Base-by-base conservation (phyloP, 2,329 filamentous ascomycete species). In the Fonsecaea pedrosoi region DNA sequence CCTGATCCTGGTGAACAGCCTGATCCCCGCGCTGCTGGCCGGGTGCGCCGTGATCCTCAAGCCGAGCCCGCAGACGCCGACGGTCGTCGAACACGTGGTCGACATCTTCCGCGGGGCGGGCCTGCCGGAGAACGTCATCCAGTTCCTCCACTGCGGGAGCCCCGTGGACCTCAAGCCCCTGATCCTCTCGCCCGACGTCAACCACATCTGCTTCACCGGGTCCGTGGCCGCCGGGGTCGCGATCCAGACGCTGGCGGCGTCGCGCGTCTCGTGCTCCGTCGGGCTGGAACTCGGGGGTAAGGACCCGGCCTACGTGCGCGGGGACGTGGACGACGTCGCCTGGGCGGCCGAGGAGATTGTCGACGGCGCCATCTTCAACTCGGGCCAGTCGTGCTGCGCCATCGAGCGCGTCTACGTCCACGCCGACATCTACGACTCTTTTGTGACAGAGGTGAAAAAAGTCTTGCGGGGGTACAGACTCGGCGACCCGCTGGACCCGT, bases 261-360 rank as follows among this genome's bases (percentile, higher is more conserved):
- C 94, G 74, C 89, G 94, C 42, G 69, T 72, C 9, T 65, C 64
- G 3, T 66, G 67, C 53, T 89, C 90, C 69, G 92, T 98, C 54
- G 92, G 93, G 1, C 85, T 98, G 42, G 94, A 98, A 80, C 88
- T 98, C 34, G 94, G 94, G 71, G 94, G 94, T 71, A 98, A 98
- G 77, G 94, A 98, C 77, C 92, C 94, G 4, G 94, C 94, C 30
- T 98, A 97, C 75, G 85, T 98, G 62, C 85, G 94, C 67, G 83
- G 83, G 6, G 94, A 98, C 74, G 92, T 97, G 25, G 25, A 25
- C 1, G 93, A 98, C 76, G 80, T 96, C 56, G 87, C 88, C 56
- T 97, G 94, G 94, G 94, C 90, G 0, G 94, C 94, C 0, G 93
- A 91, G 72, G 93, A 97, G 80, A 95, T 98, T 74, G 92, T 98